Base-by-base conservation (phyloP, 768 basidiomycete genomes). In the Russula lepida region DNA sequence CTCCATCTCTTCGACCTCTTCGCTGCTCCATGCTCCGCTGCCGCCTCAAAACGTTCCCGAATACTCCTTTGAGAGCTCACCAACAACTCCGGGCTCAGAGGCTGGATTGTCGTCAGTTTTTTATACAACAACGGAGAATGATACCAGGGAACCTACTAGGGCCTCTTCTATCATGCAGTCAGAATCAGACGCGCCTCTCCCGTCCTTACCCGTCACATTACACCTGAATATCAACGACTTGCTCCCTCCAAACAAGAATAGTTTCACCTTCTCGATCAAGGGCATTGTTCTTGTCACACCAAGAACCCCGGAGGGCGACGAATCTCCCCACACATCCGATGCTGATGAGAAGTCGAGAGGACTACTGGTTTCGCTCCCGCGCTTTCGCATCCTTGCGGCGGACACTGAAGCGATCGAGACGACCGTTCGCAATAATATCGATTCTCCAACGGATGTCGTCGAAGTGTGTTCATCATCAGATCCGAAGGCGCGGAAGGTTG, bases 141-240 rank as follows among this genome's bases (percentile, higher is more conserved):
- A 72, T 32, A 70, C 71, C 5, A 73, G 69, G 39, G 72, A 75
- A 21, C 69, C 71, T 49, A 77, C 76, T 55, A 71, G 77, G 50
- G 69, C 77, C 12, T 73, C 76, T 13, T 78, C 77, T 41, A 63
- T 73, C 37, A 66, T 61, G 23, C 67, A 71, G 32, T 71, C 70
- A 32, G 66, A 68, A 13, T 59, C 64, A 17, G 37, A 56, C 7
- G 56, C 56, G 15, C 58, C 62, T 13, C 69, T 59, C 33, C 76
- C 81, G 12, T 89, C 88, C 1, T 79, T 77, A 15, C 84, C 87
- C 3, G 77, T 92, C 48, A 88, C 87, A 0, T 72, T 91, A 9
- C 88, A 90, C 69, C 65, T 92, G 61, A 89, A 91, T 68, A 88
- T 91, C 77, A 88, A 88, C 65, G 87, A 91, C 44, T 75, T 91